Evolutionary conservation across 1,139 yeast species (phyloP), one percentile per base, ranked within the genome.

Genomic region (Blastobotrys petasosporus): DNA sequence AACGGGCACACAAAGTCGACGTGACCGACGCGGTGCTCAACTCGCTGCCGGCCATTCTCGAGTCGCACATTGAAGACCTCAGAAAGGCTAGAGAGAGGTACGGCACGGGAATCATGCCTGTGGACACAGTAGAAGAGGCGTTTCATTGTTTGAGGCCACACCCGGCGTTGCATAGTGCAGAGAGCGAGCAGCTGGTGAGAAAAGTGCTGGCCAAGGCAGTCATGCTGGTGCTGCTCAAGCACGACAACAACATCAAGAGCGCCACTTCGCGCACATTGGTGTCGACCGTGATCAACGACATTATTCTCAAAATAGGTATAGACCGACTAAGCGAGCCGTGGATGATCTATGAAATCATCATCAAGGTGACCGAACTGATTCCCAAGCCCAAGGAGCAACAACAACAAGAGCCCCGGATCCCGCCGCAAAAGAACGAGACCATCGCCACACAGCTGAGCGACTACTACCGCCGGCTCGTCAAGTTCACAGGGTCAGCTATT

Each of bases 291-390:
- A 37, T 75, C n/a, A 64, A 69, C 36, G 77, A 73, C 44, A 53
- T 74, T 40, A 62, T 71, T 0, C 49, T 76, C 37, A 59, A 60
- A 37, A 73, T 66, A 43, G 56, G 67, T 1, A 54, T 73, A 2
- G 70, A 69, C 11, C 71, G 71, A 51, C 51, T 75, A 17, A 63
- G 71, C 20, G 75, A 73, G 48, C 73, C 73, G 31, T 74, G 73
- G 65, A 64, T 70, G 62, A 46, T 74, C 5, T 70, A 74, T 62
- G 73, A 68, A 31, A 58, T 73, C 5, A 53, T 70, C 10, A 64
- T 68, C 20, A 63, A 65, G 45, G 50, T 64, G 6, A 51, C 61
- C 35, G 60, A 54, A 12, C 36, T 45, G 15, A 12, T 47, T 11
- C 37, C 33, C 6, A 29, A 33, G 34, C 32, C 42, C 15, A 20